Percentiles rank a stretch among this genome's conserved stretches.
Evolutionary conservation across 2,329 filamentous ascomycete genomes (phyloP).

Genomic region (Colletotrichum brevisporum): DNA sequence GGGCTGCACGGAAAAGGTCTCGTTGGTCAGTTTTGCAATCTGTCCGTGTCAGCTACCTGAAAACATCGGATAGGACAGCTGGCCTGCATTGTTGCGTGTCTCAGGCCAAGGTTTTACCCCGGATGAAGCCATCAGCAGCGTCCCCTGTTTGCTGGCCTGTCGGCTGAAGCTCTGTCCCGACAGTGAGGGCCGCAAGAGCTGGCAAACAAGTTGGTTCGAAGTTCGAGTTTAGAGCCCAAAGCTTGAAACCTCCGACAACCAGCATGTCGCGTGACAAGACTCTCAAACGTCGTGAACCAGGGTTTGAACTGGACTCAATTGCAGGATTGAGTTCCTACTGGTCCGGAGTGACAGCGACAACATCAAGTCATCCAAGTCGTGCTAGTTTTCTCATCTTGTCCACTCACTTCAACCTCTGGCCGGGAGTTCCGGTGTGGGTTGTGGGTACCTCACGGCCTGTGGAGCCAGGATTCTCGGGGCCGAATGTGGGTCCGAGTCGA

Average conservation of each 20-base stretch:
- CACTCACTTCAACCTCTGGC: not conserved
- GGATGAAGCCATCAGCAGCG: not conserved
- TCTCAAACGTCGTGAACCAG: not conserved
- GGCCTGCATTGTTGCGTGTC: slow-evolving; percentile 6
- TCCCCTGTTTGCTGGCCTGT: not conserved
- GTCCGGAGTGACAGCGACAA: not conserved
- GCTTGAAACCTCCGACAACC: slow-evolving; percentile 7
- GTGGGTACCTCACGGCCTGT: not conserved
- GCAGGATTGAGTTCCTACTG: not conserved
- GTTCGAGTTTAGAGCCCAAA: not conserved
- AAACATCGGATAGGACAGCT: slow-evolving; percentile 26
- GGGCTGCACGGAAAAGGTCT: not conserved
- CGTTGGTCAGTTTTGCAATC: slow-evolving; percentile 5
- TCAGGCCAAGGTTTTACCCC: slow-evolving; percentile 11
- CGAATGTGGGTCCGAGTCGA: not conserved
- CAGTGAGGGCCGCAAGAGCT: not conserved
- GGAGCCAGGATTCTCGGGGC: not conserved
- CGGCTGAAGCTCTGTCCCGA: not conserved
- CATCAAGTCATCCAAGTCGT: not conserved
- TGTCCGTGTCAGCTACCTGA: not conserved
- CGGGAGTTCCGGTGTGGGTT: not conserved
- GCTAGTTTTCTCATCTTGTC: not conserved
- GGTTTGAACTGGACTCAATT: not conserved
- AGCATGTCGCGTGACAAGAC: slow-evolving; percentile 14
- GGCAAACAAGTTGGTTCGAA: not conserved